phyloP scores from a whole-genome alignment of 352 stramenopile genomes.

The Pythium pectinolyticum region DNA sequence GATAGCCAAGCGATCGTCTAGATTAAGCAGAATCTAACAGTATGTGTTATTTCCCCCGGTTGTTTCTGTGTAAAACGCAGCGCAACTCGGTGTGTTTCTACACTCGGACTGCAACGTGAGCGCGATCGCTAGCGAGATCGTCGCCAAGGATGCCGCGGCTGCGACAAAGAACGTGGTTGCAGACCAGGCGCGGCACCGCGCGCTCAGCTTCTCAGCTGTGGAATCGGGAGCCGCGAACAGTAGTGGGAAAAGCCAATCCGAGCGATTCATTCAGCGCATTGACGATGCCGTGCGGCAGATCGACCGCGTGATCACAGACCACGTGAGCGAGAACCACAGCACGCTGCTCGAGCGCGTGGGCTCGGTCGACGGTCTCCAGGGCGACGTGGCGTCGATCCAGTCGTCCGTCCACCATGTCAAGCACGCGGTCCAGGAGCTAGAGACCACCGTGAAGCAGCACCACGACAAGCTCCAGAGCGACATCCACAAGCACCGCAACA shows the following conservation, averaged over 20 bases:
- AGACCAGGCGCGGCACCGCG: slow-evolving; percentile 22
- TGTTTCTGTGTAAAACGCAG: slow-evolving; percentile 31
- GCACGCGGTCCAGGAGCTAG: slow-evolving; percentile 56
- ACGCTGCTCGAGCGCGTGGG: slow-evolving; percentile 70
- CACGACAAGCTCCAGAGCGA: slow-evolving; percentile 55
- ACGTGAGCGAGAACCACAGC: slow-evolving; percentile 75
- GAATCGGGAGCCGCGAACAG: neutral
- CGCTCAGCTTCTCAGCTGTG: slow-evolving; percentile 8
- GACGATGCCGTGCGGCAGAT: slow-evolving; percentile 67
- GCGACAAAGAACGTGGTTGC: slow-evolving; percentile 14
- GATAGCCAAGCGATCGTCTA: neutral
- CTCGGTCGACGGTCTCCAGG: slow-evolving; percentile 75
- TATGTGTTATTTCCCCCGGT: neutral
- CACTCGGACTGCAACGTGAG: slow-evolving; percentile 71
- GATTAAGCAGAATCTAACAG: neutral
- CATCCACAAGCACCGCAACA: slow-evolving; percentile 78
- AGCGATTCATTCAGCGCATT: slow-evolving; percentile 74
- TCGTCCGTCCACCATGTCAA: slow-evolving; percentile 67
- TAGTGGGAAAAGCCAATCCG: slow-evolving; percentile 51
- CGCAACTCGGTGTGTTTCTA: slow-evolving; percentile 75
- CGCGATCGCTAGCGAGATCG: slow-evolving; percentile 73
- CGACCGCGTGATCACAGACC: slow-evolving; percentile 75
- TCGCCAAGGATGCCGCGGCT: slow-evolving; percentile 61
- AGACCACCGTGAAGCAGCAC: slow-evolving; percentile 53
- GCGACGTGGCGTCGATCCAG: slow-evolving; percentile 56